Evolutionary conservation across 2,329 filamentous ascomycete genomes (phyloP).

Genomic region (Shiraia sp.): DNA sequence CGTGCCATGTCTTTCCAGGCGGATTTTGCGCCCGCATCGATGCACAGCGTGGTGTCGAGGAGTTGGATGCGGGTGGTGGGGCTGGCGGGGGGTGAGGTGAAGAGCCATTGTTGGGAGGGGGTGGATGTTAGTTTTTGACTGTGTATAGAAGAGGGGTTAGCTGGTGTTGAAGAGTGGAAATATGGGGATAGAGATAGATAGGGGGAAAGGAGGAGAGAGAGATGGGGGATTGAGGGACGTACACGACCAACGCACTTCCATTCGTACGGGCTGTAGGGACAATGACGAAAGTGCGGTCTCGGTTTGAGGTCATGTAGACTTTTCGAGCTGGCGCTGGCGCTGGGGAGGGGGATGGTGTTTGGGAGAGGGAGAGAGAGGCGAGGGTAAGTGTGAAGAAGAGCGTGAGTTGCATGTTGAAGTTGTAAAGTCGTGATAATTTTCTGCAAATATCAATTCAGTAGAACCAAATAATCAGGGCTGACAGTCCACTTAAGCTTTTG

Average conservation of each 20-base stretch:
- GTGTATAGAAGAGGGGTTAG: constrained; percentile 1
- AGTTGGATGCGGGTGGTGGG: constrained; percentile 30
- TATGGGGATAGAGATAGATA: too few species aligned
- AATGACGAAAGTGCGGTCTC: constrained; percentile 33
- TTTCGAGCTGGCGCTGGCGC: too few species aligned
- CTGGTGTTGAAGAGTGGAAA: too few species aligned
- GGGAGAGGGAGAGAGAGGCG: constrained; percentile 22
- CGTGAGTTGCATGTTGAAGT: constrained; percentile 22
- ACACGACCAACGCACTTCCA: constrained; percentile 33
- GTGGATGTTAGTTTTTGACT: constrained; percentile 30
- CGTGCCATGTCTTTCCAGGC: constrained; percentile 40
- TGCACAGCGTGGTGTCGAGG: constrained; percentile 30
- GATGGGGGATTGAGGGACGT: too few species aligned
- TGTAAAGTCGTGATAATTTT: background rate
- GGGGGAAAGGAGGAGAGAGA: too few species aligned
- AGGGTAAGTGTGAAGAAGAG: constrained; percentile 23
- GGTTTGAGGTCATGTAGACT: constrained; percentile 35
- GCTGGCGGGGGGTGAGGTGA: too few species aligned
- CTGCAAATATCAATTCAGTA: background rate
- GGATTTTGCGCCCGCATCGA: constrained; percentile 34
- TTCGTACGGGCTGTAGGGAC: constrained; percentile 27
- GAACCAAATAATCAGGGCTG: background rate
- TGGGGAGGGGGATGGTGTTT: too few species aligned
- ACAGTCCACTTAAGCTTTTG: too few species aligned
- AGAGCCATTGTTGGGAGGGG: constrained; percentile 33